Base-by-base conservation (phyloP, 139 green algal genomes). In the Medakamo hakoo region DNA sequence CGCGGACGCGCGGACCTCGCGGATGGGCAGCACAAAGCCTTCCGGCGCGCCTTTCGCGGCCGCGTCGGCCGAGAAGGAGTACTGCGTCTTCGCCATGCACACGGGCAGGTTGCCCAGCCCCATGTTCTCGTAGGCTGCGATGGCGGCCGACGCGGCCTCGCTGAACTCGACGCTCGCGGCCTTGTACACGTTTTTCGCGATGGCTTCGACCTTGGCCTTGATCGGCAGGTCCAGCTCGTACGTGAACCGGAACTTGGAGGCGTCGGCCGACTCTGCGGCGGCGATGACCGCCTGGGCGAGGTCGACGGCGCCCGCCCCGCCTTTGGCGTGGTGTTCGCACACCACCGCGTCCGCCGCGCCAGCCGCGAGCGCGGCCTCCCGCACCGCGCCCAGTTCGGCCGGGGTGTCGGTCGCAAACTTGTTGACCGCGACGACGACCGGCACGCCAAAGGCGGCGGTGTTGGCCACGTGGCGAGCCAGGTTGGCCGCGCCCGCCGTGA, bases 31-130 rank as follows among this genome's bases (percentile, higher is more conserved):
- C 19, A 72, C 76, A 70, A 98, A 98, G 25, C 91, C 93, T 20
- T 26, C 77, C 23, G 89, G 90, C 1, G 87, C 86, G 56, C 87
- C 87, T 48, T 77, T 78, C 32, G 31, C 52, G 22, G 69, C 32
- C 22, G 72, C 30, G 57, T 78, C 69, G 57, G 62, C 55, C 61
- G 29, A 60, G 59, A 78, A 78, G 27, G 31, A 64, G 56, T 78
- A 78, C 88, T 82, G 92, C 57, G 93, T 99, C 77, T 99, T 99
- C 58, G 93, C 93, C 86, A 98, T 98, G 81, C 93, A 99, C 63
- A 99, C 92, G 52, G 93, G 93, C 65, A 99, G 79, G 27, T 81
- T 71, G 63, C 70, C 79, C 63, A 94, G 95, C 27, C 93, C 93
- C 76, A 94, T 87, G 52, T 64, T 62, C 0, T 74, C 88, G 81